phyloP scores from a whole-genome alignment of 2,329 filamentous ascomycete species.

The Fusarium sp. region DNA sequence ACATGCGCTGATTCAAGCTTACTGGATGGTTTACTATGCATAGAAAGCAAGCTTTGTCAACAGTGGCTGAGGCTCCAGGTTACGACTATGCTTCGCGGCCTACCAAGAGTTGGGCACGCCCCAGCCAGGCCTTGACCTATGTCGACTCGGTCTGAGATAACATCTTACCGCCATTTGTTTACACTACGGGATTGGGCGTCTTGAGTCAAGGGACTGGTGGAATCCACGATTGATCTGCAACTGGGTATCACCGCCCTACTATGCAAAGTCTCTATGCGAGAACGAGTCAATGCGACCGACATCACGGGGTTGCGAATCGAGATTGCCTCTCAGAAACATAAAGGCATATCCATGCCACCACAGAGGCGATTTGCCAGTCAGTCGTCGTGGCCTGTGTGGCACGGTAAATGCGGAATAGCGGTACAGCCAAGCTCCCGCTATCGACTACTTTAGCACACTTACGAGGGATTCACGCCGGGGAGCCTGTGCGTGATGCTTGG shows the following conservation, averaged over 20 bases:
- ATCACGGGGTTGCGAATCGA: slow-evolving; percentile 1
- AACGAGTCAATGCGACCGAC: neutral
- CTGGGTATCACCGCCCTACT: neutral
- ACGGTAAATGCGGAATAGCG: slow-evolving; percentile 9
- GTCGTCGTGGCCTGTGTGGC: neutral
- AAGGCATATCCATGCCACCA: neutral
- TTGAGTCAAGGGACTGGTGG: neutral
- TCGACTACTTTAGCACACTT: slow-evolving; percentile 1
- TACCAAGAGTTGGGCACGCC: neutral
- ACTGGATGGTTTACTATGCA: neutral
- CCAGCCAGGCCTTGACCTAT: neutral
- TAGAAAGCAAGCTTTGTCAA: neutral
- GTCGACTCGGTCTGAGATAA: neutral
- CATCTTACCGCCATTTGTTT: slow-evolving; percentile 25
- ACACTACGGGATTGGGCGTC: neutral
- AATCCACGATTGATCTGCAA: neutral
- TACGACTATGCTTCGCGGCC: neutral
- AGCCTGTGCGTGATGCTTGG: slow-evolving; percentile 8
- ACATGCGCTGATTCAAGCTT: neutral
- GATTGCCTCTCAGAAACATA: neutral
- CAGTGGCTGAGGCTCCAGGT: slow-evolving; percentile 13
- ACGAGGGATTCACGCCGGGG: neutral
- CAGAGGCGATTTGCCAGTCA: neutral
- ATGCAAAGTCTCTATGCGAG: neutral
- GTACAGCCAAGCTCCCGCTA: slow-evolving; percentile 16